phyloP scores from a whole-genome alignment of 306 rosid genomes.

The Vigna nakashimae region DNA sequence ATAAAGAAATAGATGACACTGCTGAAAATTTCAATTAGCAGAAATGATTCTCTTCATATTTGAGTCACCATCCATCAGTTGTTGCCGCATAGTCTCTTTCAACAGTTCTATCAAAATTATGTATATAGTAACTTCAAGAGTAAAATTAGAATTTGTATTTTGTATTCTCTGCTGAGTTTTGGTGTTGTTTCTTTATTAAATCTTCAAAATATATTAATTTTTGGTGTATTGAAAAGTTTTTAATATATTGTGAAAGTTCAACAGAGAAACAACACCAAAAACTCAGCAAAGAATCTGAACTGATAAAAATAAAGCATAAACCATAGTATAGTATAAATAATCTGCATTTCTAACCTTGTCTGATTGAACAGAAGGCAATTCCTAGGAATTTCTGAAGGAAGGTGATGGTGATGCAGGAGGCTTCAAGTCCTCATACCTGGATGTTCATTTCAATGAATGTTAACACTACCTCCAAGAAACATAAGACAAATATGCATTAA shows the following conservation, averaged over 20 bases:
- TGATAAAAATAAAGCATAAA: conserved; percentile 3
- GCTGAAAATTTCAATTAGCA: conserved; percentile 29
- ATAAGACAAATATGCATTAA: conserved; percentile 8
- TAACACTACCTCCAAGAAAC: neutral
- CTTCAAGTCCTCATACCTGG: conserved; percentile 94
- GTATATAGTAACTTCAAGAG: conserved; percentile 15
- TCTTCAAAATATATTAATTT: too few species aligned
- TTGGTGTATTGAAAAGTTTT: too few species aligned
- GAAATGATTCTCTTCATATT: conserved; percentile 45
- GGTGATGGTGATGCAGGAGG: conserved; percentile 90
- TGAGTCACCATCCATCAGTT: conserved; percentile 35
- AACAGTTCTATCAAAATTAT: conserved; percentile 31
- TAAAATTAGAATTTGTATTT: neutral
- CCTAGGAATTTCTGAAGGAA: conserved; percentile 53
- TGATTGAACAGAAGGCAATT: conserved; percentile 24
- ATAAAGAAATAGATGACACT: conserved; percentile 33
- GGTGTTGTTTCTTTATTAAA: too few species aligned
- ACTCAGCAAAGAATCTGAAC: too few species aligned
- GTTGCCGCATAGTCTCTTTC: conserved; percentile 39
- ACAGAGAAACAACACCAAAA: too few species aligned
- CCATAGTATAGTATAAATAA: conserved; percentile 4
- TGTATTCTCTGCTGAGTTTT: too few species aligned
- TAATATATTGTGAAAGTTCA: too few species aligned
- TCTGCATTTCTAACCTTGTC: conserved; percentile 51
- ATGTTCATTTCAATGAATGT: conserved; percentile 36